Evolutionary conservation across 345 rosid species (phyloP), one percentile per base, ranked within the genome.

Genomic region (Mallotus nudiflorus): DNA sequence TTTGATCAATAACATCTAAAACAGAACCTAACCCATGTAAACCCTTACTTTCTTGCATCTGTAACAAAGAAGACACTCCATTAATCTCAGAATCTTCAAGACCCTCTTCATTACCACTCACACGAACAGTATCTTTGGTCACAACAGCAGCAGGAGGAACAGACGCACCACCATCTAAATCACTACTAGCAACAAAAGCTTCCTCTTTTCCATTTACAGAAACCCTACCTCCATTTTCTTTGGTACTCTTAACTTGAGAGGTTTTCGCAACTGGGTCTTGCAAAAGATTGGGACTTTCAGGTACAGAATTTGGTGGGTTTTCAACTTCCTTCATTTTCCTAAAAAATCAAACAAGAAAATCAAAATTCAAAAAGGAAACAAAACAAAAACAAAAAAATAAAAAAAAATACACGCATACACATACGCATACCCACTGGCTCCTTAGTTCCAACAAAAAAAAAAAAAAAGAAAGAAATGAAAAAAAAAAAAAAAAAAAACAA

Each of bases 21-120:
- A 75, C 78, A 57, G 84, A 53, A 18, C 65, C 81, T 68, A 82
- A 60, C 73, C 77, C 83, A 56, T 62, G 60, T 19, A 37, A 77
- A 42, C 58, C 19, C 73, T 66, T 73, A 53, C 75, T 67, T 52
- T 63, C 84, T 62, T 78, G 85, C 93, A 89, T 82, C 66, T 85
- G 81, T 71, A 85, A 54, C 75, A 89, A 62, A 25, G 94, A 86
- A 15, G 92, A 89, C 58, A 78, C 89, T 39, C 95, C 97, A 80
- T 86, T 87, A 81, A 86, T 82, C 49, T 85, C 84, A 51, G 84
- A 80, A 74, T 87, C 97, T 72, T 85, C 88, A 25, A 84, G 77
- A 57, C 53, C 78, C 52, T 85, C 81, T 13, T 52, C 51, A 27
- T 51, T 48, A 27, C 9, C 70, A 50, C 48, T 3, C n/a, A 46